Evolutionary conservation across 768 basidiomycete species (phyloP), one percentile per base, ranked within the genome.

Genomic region (Lactarius sp.): DNA sequence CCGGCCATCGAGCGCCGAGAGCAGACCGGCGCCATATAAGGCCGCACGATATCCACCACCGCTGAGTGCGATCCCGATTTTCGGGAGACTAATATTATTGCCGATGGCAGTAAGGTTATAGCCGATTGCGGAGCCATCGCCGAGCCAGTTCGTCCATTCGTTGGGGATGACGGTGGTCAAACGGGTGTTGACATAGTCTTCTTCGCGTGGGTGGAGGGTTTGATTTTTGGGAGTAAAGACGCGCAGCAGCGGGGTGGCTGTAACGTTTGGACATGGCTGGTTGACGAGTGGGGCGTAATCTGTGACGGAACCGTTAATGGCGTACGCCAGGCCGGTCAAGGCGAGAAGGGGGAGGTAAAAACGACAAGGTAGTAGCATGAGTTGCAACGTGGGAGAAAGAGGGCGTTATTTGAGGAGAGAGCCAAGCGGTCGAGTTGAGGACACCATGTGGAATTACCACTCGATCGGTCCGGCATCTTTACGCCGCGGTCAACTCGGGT

Each of bases 31-130:
- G 22, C 82, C 86, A 61, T 80, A 87, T 63, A 83, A 81, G 0
- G 87, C 86, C 0, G 88, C 82, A 44, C 90, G 78, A 46, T 85
- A 80, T 0, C 88, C 88, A 14, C 86, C 86, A 2, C 90, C 90
- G 27, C 85, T 85, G 10, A 89, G 74, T 1, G 88, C 88, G 55
- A 89, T 76, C 2, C 81, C 87, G 31, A 89, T 73, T 57, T 76
- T 79, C 9, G 85, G 82, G 60, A 81, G 78, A 31, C 73, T 71
- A 2, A 68, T 73, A 46, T 71, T 68, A 70, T 31, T 52, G 27
- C 4, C 20, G n/a, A 84, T 81, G 0, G 67, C 61, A 14, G 76
- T 68, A n/a, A 84, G 61, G 61, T 78, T 74, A 71, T 87, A 87
- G 2, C 85, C 81, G 12, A 85, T 74, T 49, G 70, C 64, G 2